Conservation (phyloP, 2,329 filamentous ascomycete species). For the Pseudocercospora musae region DNA sequence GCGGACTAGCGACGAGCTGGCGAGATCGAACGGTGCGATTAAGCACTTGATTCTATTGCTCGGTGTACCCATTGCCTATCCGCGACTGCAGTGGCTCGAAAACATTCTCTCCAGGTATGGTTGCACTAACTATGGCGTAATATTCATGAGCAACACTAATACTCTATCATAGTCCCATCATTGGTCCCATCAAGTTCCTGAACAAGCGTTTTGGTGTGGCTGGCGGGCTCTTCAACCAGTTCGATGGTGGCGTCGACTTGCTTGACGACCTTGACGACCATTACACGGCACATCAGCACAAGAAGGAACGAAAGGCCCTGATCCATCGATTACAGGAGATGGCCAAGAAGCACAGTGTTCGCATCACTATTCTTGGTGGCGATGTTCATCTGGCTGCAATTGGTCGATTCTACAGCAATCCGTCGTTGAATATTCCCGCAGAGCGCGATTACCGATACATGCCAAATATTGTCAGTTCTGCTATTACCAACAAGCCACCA, state of each 20-base stretch:
- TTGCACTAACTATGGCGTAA: constrained; percentile 23
- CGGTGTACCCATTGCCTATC: constrained; percentile 68
- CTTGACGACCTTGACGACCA: constrained; percentile 65
- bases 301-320: constrained; percentile 75
- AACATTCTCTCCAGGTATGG: constrained; percentile 63
- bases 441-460: constrained; percentile 62
- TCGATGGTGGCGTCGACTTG: constrained; percentile 72
- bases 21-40: constrained; percentile 51
- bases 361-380: constrained; percentile 61
- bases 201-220: constrained; percentile 87
- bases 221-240: constrained; percentile 85
- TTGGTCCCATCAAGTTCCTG: constrained; percentile 82
- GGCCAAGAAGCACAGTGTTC: constrained; percentile 53
- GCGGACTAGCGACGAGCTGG: constrained; percentile 52
- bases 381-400: constrained; percentile 63
- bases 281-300: constrained; percentile 89
- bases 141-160: neutral
- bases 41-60: constrained; percentile 62
- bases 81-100: constrained; percentile 89
- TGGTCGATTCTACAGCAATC: constrained; percentile 63
- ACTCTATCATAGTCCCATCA: constrained; percentile 62
- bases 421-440: constrained; percentile 53
- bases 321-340: constrained; percentile 62
- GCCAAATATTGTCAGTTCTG: constrained; percentile 61
- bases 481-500: constrained; percentile 67